Conservation (phyloP, 1,139 yeast genomes). For the Taiozyma sp. region DNA sequence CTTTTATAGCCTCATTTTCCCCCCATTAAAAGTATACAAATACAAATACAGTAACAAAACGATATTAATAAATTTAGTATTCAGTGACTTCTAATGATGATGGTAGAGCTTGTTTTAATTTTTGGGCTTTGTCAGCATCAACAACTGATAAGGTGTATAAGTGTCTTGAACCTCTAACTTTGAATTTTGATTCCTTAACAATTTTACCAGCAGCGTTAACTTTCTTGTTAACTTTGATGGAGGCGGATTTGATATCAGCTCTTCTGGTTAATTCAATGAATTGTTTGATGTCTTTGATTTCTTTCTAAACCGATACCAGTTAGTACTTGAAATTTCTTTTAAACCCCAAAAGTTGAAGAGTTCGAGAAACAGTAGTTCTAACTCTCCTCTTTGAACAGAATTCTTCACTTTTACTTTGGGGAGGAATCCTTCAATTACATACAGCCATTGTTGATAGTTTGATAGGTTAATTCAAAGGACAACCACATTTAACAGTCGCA, state of each 20-base stretch:
- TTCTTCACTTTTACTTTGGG: not conserved
- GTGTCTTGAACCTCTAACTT: slow-evolving; percentile 95
- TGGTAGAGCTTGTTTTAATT: slow-evolving; percentile 97
- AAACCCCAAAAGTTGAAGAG: no score
- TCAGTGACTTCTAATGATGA: slow-evolving; percentile 81
- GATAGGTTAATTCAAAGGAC: not conserved
- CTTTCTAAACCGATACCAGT: slow-evolving; percentile 25
- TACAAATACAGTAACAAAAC: slow-evolving; percentile 5
- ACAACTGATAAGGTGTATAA: slow-evolving; percentile 94
- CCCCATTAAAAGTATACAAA: slow-evolving; percentile 11
- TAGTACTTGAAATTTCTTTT: not conserved
- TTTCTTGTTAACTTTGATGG: slow-evolving; percentile 88
- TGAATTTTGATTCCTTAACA: slow-evolving; percentile 95
- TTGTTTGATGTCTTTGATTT: slow-evolving; percentile 95
- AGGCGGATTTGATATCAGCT: slow-evolving; percentile 91
- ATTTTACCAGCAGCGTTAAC: slow-evolving; percentile 78
- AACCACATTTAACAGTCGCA: not conserved
- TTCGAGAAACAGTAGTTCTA: no score
- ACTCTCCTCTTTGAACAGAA: not conserved
- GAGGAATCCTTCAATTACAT: not conserved
- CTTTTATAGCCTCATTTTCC: slow-evolving; percentile 7
- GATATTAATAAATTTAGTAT: slow-evolving; percentile 37
- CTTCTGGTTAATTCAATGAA: slow-evolving; percentile 98
- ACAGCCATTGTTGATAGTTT: slow-evolving; percentile 5
- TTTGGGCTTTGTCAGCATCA: slow-evolving; percentile 97